Conservation (phyloP, 306 rosid genomes). For the Castanea mollissima region DNA sequence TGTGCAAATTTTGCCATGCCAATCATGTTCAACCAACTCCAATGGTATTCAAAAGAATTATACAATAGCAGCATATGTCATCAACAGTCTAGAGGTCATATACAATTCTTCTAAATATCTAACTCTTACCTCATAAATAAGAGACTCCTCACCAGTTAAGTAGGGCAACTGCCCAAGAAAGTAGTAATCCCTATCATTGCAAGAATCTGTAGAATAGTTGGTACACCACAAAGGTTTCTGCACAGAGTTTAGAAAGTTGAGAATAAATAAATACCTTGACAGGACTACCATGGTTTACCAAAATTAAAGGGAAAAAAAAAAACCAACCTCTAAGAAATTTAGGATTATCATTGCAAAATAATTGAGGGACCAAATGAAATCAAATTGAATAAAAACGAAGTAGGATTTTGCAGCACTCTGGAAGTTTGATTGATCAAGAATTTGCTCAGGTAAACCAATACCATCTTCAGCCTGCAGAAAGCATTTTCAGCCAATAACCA, state of each 20-base stretch:
- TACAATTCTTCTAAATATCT: constrained; percentile 9
- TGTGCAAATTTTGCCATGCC: not conserved
- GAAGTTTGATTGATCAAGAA: constrained; percentile 69
- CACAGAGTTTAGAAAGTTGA: constrained; percentile 23
- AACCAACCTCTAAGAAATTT: constrained; percentile 88
- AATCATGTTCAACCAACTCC: not conserved
- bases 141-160: constrained; percentile 60
- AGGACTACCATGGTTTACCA: constrained; percentile 1
- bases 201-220: constrained; percentile 42
- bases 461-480: constrained; percentile 94
- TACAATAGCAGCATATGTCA: not conserved
- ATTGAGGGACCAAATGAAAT: constrained; percentile 64
- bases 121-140: constrained; percentile 75
- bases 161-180: constrained; percentile 91
- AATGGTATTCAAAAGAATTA: not conserved
- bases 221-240: constrained; percentile 96
- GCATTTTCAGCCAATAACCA: constrained; percentile 27
- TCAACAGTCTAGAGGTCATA: constrained; percentile 14
- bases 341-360: constrained; percentile 70
- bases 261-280: constrained; percentile 7
- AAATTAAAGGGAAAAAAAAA: constrained; percentile 12
- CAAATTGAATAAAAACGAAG: constrained; percentile 46
- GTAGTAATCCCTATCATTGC: constrained; percentile 78
- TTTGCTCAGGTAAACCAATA: constrained; percentile 82
- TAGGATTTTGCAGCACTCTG: constrained; percentile 65